These are phyloP conservation scores for Epichloe sibirici DNA, from an alignment of 2,329 filamentous ascomycete genomes.

Conservation along the genomic window DNA sequence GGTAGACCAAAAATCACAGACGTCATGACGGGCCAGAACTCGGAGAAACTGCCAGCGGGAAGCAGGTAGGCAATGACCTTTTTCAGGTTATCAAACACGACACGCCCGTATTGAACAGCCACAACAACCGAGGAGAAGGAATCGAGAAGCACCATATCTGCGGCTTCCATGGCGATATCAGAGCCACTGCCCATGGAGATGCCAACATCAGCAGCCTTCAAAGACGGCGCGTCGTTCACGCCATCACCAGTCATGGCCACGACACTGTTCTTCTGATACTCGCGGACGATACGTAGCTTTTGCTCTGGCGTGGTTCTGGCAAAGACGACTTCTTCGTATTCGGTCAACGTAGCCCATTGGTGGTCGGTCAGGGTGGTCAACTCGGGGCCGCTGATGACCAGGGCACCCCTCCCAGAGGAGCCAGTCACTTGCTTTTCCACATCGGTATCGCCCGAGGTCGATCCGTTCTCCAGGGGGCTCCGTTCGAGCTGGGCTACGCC, in stretches of 20 bases:
- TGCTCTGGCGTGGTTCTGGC: slow-evolving; percentile 67
- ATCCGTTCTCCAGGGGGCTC: slow-evolving; percentile 6
- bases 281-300: slow-evolving; percentile 67
- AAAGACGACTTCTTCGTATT: slow-evolving; percentile 62
- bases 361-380: slow-evolving; percentile 51
- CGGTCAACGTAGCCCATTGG: slow-evolving; percentile 55
- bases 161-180: slow-evolving; percentile 71
- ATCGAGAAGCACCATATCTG: slow-evolving; percentile 71
- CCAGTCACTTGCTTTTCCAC: slow-evolving; percentile 11
- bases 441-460: slow-evolving; percentile 10
- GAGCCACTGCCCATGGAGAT: slow-evolving; percentile 73
- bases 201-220: slow-evolving; percentile 69
- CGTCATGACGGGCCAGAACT: slow-evolving; percentile 66
- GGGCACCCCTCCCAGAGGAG: slow-evolving; percentile 26
- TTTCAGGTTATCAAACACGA: slow-evolving; percentile 71
- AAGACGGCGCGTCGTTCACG: slow-evolving; percentile 74
- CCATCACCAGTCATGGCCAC: slow-evolving; percentile 82
- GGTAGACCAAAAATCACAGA: slow-evolving; percentile 62
- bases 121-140: slow-evolving; percentile 61
- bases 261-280: slow-evolving; percentile 54
- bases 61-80: slow-evolving; percentile 61
- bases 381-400: slow-evolving; percentile 54
- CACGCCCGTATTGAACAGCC: slow-evolving; percentile 58
- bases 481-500: slow-evolving; percentile 38
- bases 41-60: slow-evolving; percentile 60